phyloP scores from a whole-genome alignment of 2,329 filamentous ascomycete species.

The Botrytis paeoniae region DNA sequence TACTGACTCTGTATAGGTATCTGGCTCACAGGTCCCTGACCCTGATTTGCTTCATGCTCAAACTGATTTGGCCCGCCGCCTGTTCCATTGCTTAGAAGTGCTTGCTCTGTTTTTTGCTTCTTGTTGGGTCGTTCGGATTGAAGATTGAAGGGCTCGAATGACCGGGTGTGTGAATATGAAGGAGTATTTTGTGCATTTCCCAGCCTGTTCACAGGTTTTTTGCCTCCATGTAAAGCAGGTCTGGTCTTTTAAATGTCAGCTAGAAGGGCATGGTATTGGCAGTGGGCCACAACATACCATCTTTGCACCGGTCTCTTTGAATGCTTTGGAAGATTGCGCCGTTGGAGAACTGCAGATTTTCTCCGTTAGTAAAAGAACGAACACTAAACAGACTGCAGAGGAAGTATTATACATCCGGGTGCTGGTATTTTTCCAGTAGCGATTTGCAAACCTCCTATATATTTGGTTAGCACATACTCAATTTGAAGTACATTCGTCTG shows the following conservation, averaged over 20 bases:
- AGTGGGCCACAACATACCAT: background rate
- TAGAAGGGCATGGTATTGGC: too few relatives aligned
- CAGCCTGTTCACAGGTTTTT: conserved; percentile 3
- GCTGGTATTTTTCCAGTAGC: background rate
- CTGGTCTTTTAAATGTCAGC: conserved; percentile 1
- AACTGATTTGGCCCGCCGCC: background rate
- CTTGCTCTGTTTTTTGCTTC: background rate
- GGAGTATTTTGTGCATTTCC: background rate
- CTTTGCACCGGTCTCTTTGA: background rate
- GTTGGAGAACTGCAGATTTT: background rate
- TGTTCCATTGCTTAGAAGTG: background rate
- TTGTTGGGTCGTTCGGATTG: background rate
- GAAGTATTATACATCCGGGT: background rate
- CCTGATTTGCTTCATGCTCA: conserved; percentile 1
- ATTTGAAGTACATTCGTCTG: background rate
- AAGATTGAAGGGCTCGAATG: background rate
- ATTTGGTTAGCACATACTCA: background rate
- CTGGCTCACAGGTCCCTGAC: background rate
- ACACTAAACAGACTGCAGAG: background rate
- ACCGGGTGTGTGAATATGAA: background rate
- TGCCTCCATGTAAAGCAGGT: background rate
- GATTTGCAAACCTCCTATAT: background rate
- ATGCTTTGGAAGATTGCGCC: background rate
- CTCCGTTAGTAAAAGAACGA: background rate
- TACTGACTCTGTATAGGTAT: conserved; percentile 3